Base-by-base conservation (phyloP, 2,329 filamentous ascomycete species). In the Epichloe typhina region DNA sequence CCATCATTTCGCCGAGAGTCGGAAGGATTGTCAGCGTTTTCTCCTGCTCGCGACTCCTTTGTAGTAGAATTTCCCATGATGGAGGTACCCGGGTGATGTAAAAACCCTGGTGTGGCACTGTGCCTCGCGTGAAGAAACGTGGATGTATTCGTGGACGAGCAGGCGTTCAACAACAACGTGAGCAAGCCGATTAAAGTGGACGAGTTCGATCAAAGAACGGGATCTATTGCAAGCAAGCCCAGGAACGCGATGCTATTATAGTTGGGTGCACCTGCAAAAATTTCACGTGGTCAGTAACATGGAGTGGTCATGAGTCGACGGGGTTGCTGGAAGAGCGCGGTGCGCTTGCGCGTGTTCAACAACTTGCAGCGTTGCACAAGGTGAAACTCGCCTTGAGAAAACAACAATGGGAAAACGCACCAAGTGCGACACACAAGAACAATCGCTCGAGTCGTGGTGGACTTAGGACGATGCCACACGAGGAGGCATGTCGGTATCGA, bases 21-120 rank as follows among this genome's bases (percentile, higher is more conserved):
- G 26, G 40, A 11, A 5, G 40, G 11, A 19, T 33, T 40, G 7
- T 61, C 59, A 46, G 56, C 52, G 47, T 57, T 54, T 4, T 62
- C 64, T 15, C 48, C 50, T 12, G 58, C 55, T 47, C 68, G 68
- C 40, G 67, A 64, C 56, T 70, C 68, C 54, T 67, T 71, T 26
- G 67, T 64, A 52, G 59, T 70, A 31, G 63, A 62, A 52, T 70
- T 70, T 44, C 68, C 68, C 68, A 70, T 70, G 39, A 21, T 38
- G 44, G 23, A 11, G 38, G 31, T 3, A 11, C 9, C 19, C 31
- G 38, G 15, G 12, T 31, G 39, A 47, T 21, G 15, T 7, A 15
- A 12, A 26, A 17, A 31, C 7, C 11, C n/a, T 26, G n/a, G 4
- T 12, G 2, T 4, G 26, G 6, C 5, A 9, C 12, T 26, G 2